Conservation (phyloP, 2,329 filamentous ascomycete genomes). For the Amylocarpus encephaloides region DNA sequence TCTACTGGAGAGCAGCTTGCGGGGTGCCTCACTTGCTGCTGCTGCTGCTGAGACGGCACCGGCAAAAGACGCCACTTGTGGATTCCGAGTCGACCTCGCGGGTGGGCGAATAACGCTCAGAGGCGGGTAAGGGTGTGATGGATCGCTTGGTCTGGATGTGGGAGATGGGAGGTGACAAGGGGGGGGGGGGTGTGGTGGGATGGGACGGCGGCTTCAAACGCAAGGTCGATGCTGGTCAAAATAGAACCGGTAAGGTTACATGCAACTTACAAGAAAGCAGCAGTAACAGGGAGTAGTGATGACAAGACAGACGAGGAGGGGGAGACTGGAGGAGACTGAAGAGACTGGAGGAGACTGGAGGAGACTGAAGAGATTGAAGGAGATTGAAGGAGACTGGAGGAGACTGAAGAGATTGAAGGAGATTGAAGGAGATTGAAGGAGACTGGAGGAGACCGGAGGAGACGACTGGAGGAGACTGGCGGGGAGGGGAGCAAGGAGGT, state of each 20-base stretch:
- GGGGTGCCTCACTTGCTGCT: neutral
- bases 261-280: neutral
- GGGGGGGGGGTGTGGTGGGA: too few relatives aligned
- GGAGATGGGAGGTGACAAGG: neutral
- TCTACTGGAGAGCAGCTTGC: slow-evolving; percentile 1
- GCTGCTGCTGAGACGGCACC: slow-evolving; percentile 3
- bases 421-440: neutral
- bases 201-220: neutral
- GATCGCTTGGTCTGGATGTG: neutral
- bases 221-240: neutral
- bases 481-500: neutral
- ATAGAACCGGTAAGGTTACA: neutral
- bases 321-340: too few relatives aligned
- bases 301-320: too few relatives aligned
- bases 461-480: neutral
- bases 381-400: too few relatives aligned
- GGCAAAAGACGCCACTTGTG: slow-evolving; percentile 1
- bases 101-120: slow-evolving; percentile 1
- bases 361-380: too few relatives aligned
- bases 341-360: neutral
- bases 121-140: slow-evolving; percentile 1
- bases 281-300: neutral
- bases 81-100: neutral
- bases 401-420: too few relatives aligned
- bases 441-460: too few relatives aligned